phyloP scores from a whole-genome alignment of 306 rosid species.

The Vigna trinervia region DNA sequence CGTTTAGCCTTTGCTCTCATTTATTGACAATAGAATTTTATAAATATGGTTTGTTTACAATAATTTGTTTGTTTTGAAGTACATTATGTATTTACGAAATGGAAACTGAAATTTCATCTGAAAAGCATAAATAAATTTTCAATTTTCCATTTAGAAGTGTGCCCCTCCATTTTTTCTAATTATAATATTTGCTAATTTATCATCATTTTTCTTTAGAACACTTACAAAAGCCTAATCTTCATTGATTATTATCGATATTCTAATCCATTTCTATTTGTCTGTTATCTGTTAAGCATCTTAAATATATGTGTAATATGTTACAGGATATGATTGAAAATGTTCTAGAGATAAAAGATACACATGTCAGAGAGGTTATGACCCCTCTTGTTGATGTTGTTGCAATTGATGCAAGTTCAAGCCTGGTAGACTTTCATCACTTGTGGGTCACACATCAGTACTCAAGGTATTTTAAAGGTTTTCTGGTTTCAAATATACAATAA shows the following conservation, averaged over 20 bases:
- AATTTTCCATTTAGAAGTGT: constrained; percentile 15
- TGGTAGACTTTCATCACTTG: constrained; percentile 83
- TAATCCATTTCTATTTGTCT: constrained; percentile 13
- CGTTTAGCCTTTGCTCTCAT: constrained; percentile 14
- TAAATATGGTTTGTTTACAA: neutral
- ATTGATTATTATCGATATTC: neutral
- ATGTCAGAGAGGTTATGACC: constrained; percentile 99
- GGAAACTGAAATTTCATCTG: constrained; percentile 17
- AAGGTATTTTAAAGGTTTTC: constrained; percentile 59
- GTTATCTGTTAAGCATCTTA: constrained; percentile 16
- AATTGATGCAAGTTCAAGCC: constrained; percentile 84
- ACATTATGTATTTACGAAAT: neutral
- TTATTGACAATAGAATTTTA: neutral
- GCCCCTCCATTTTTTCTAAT: neutral
- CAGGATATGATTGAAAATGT: constrained; percentile 99
- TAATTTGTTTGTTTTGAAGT: neutral
- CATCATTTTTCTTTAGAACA: constrained; percentile 29
- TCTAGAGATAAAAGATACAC: constrained; percentile 95
- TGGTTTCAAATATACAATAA: constrained; percentile 22
- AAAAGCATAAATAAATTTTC: constrained; percentile 15
- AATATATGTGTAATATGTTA: constrained; percentile 31
- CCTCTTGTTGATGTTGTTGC: constrained; percentile 99
- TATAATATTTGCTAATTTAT: neutral
- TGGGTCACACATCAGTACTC: constrained; percentile 99
- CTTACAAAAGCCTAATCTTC: constrained; percentile 5